A percentile compares a stretch with the other conserved stretches of the same genome.
phyloP scores from a whole-genome alignment of 352 stramenopile species.

The Pythium sp. region DNA sequence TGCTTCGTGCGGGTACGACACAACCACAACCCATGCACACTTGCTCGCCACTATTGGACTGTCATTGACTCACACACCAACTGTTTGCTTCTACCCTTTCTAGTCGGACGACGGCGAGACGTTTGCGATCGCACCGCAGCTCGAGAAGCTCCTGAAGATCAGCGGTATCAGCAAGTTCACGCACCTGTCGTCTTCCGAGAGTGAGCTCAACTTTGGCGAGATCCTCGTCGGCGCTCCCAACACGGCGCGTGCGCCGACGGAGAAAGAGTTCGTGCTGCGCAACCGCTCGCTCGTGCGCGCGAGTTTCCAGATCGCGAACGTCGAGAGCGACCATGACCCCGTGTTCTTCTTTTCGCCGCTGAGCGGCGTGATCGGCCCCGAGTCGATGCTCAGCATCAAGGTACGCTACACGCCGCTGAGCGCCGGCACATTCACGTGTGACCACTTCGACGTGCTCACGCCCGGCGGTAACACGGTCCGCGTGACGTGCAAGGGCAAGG shows the following conservation, averaged over 20 bases:
- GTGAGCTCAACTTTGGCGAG: constrained; percentile 81
- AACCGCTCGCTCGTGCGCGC: constrained; percentile 91
- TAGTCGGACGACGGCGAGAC: constrained; percentile 30
- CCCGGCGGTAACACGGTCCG: constrained; percentile 83
- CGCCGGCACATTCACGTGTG: constrained; percentile 85
- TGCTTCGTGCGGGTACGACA: constrained; percentile 57
- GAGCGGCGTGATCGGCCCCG: constrained; percentile 64
- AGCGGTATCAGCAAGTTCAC: constrained; percentile 89
- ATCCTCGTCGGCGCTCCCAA: constrained; percentile 63
- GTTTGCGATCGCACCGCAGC: constrained; percentile 20
- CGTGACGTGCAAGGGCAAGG: constrained; percentile 70
- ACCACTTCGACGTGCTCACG: constrained; percentile 89
- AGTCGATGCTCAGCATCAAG: constrained; percentile 64
- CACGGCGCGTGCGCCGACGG: constrained; percentile 38
- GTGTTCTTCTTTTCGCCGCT: constrained; percentile 84
- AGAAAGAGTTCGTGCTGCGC: constrained; percentile 82
- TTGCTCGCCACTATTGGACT: not conserved
- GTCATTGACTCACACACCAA: not conserved
- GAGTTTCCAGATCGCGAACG: constrained; percentile 59
- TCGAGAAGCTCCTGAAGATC: constrained; percentile 77
- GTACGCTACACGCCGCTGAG: constrained; percentile 82
- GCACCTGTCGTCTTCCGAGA: constrained; percentile 79
- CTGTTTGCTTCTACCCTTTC: not conserved
- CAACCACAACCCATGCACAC: not conserved
- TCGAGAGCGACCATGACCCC: constrained; percentile 84